phyloP scores from a whole-genome alignment of 169 alveolate species.

The Eimeria sp. region DNA sequence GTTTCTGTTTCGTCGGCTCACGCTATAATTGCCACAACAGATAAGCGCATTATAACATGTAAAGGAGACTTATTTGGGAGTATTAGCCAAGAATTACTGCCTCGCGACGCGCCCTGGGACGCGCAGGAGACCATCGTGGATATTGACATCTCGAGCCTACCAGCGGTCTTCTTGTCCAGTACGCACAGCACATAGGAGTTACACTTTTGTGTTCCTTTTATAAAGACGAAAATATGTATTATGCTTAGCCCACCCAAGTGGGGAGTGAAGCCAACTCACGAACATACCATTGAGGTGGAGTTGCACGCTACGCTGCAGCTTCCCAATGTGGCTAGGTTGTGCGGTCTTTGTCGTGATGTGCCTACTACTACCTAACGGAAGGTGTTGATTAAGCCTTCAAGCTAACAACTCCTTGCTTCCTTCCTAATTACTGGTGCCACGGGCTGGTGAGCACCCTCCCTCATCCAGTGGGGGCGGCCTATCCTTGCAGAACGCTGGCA shows the following conservation, averaged over 20 bases:
- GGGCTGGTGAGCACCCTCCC: neutral
- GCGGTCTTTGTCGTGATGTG: no score
- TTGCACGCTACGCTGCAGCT: neutral
- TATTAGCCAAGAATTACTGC: neutral
- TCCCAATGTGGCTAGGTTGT: neutral
- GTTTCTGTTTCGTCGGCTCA: neutral
- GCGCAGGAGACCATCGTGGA: neutral
- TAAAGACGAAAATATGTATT: neutral
- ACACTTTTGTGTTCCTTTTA: neutral
- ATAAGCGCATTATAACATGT: neutral
- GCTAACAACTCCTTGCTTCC: neutral
- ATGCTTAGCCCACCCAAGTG: neutral
- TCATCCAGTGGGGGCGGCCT: no score
- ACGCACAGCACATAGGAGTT: neutral
- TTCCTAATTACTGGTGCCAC: neutral
- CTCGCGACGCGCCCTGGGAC: neutral
- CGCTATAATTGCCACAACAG: neutral
- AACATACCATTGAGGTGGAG: neutral
- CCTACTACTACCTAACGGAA: neutral
- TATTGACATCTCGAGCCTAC: neutral
- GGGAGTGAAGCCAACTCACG: neutral
- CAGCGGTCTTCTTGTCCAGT: no score
- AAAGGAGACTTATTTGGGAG: neutral
- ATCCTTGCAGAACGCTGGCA: no score
- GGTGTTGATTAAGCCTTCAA: neutral